phyloP scores from a whole-genome alignment of 306 rosid genomes.

The Prunus armeniaca region DNA sequence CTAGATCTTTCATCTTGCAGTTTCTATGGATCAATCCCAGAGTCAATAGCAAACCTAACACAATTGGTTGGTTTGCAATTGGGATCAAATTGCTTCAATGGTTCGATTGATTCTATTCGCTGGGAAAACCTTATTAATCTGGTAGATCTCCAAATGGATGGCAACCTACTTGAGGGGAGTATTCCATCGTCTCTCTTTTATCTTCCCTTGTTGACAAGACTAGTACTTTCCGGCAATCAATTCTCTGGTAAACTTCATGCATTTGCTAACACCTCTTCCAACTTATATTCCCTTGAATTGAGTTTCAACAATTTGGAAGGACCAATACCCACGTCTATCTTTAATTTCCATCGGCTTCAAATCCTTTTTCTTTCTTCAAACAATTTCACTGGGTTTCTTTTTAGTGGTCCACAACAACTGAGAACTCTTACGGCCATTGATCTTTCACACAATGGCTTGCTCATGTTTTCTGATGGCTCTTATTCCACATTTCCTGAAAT shows the following conservation, averaged over 20 bases:
- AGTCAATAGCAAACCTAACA: not conserved
- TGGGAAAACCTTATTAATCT: constrained; percentile 15
- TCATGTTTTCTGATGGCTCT: not conserved
- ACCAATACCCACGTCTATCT: constrained; percentile 21
- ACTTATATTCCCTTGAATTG: constrained; percentile 31
- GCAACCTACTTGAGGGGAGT: constrained; percentile 15
- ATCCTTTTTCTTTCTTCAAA: not conserved
- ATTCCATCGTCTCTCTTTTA: constrained; percentile 13
- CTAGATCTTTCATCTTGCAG: not conserved
- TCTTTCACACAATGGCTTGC: not conserved
- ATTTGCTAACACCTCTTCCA: constrained; percentile 5
- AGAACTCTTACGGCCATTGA: no score
- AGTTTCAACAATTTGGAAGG: constrained; percentile 45
- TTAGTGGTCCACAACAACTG: not conserved
- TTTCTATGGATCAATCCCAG: constrained; percentile 22
- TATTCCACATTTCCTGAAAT: not conserved
- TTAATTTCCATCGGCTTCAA: constrained; percentile 11
- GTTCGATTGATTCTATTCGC: constrained; percentile 7
- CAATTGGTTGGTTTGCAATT: constrained; percentile 13
- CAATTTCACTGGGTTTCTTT: not conserved
- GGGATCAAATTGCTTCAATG: constrained; percentile 12
- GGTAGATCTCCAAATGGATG: not conserved
- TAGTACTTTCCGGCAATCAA: not conserved
- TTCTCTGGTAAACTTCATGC: constrained; percentile 4
- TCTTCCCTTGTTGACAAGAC: not conserved